Percentiles rank a stretch among this genome's conserved stretches.
Evolutionary conservation across 768 basidiomycete species (phyloP).

Genomic region (Pulveroboletus ravenelii): DNA sequence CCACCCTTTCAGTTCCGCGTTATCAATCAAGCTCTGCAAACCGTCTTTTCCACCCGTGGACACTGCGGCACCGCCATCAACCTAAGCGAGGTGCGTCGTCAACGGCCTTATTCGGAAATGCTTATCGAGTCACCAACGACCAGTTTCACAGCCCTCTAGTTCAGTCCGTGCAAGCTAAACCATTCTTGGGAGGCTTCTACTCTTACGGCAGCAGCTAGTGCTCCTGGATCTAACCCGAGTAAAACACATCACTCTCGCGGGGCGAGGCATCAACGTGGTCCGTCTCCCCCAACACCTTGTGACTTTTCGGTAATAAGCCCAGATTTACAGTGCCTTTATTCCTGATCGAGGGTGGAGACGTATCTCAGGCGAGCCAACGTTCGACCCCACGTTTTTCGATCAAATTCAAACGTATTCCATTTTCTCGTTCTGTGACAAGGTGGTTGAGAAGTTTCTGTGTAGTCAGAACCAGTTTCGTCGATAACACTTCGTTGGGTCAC

Average conservation of each 20-base stretch:
- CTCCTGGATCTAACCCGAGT: neutral
- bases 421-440: neutral
- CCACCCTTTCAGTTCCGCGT: conserved; percentile 17
- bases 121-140: neutral
- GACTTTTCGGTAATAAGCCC: conserved; percentile 6
- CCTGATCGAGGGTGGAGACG: conserved; percentile 10
- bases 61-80: neutral
- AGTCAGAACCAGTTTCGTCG: neutral
- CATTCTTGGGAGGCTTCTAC: neutral
- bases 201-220: neutral
- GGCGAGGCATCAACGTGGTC: conserved; percentile 9
- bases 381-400: neutral
- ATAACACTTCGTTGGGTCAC: neutral
- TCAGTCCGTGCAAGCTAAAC: neutral
- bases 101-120: neutral
- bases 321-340: conserved; percentile 1
- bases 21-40: neutral
- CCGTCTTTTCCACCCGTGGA: neutral
- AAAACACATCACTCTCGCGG: conserved; percentile 1
- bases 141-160: neutral
- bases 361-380: neutral
- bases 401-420: neutral
- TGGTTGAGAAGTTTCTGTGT: neutral
- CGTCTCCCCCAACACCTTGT: conserved; percentile 3
- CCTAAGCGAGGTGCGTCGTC: conserved; percentile 4